Conservation (phyloP, 345 rosid species). For the Diplotaxis tenuifolia region DNA sequence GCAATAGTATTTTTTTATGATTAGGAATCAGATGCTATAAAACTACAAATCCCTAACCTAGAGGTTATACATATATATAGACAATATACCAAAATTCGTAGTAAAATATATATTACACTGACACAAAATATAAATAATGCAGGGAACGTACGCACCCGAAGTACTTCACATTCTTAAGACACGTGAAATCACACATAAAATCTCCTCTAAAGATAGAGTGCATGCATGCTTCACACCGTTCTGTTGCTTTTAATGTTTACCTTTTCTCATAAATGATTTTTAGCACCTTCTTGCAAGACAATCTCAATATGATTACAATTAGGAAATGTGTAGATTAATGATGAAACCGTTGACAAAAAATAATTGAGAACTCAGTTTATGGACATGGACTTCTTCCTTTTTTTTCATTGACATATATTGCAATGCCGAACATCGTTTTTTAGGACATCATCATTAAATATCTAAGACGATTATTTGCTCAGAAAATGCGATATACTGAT, state of each 20-base stretch:
- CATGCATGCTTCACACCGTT: conserved; percentile 29
- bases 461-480: not conserved
- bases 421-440: not conserved
- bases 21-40: too few relatives aligned
- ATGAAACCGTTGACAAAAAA: not conserved
- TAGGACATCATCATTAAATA: not conserved
- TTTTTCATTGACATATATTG: not conserved
- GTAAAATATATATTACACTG: too few relatives aligned
- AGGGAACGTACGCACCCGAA: not conserved
- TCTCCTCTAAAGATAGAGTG: conserved; percentile 22
- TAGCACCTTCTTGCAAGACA: not conserved
- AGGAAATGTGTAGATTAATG: not conserved
- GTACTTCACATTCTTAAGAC: conserved; percentile 8
- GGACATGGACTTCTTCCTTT: not conserved
- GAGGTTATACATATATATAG: too few relatives aligned
- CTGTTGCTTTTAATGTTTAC: not conserved
- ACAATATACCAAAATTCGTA: too few relatives aligned
- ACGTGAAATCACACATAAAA: conserved; percentile 6
- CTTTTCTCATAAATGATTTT: not conserved
- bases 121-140: too few relatives aligned
- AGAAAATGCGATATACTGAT: not conserved
- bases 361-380: not conserved
- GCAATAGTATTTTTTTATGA: too few relatives aligned
- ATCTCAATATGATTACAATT: not conserved
- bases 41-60: too few relatives aligned